A percentile compares a stretch with the other conserved stretches of the same genome.
Conservation (phyloP, 176 grass and related monocot genomes). For the Oryza rufipogon region DNA sequence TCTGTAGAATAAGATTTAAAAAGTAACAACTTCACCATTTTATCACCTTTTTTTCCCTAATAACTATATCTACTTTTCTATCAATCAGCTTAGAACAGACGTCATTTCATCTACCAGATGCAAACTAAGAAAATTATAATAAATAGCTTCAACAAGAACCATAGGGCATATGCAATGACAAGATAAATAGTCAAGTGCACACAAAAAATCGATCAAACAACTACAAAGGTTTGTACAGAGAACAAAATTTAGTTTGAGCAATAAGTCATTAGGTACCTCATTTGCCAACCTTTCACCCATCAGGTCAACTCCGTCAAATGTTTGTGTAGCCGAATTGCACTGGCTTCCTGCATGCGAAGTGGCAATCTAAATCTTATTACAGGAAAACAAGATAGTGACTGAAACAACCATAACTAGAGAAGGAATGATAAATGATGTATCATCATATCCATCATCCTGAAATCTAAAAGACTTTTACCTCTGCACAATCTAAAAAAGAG, state of each 20-base stretch:
- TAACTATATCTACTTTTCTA: slow-evolving; percentile 17
- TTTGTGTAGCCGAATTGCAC: slow-evolving; percentile 89
- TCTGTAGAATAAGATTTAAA: background rate
- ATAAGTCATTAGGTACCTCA: slow-evolving; percentile 67
- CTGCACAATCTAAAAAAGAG: background rate
- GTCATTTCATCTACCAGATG: background rate
- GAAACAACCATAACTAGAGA: background rate
- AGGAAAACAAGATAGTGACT: slow-evolving; percentile 14
- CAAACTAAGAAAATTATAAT: slow-evolving; percentile 2
- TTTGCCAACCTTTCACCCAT: slow-evolving; percentile 97
- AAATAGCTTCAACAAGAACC: slow-evolving; percentile 4
- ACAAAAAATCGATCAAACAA: slow-evolving; percentile 4
- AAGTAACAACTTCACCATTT: slow-evolving; percentile 8
- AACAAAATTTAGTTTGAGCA: background rate
- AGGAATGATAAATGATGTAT: background rate
- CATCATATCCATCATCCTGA: background rate
- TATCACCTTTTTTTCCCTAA: slow-evolving; percentile 20
- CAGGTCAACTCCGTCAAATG: slow-evolving; percentile 97
- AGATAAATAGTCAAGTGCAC: slow-evolving; percentile 7
- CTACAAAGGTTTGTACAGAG: background rate
- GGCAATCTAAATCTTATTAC: slow-evolving; percentile 30
- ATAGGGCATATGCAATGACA: slow-evolving; percentile 15
- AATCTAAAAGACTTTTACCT: slow-evolving; percentile 8
- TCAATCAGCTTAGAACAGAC: background rate
- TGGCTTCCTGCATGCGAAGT: slow-evolving; percentile 75